A percentile compares a stretch with the other conserved stretches of the same genome.
These are phyloP conservation scores for Anacardium occidentale DNA, from an alignment of 345 rosid genomes.

Conservation along the genomic window DNA sequence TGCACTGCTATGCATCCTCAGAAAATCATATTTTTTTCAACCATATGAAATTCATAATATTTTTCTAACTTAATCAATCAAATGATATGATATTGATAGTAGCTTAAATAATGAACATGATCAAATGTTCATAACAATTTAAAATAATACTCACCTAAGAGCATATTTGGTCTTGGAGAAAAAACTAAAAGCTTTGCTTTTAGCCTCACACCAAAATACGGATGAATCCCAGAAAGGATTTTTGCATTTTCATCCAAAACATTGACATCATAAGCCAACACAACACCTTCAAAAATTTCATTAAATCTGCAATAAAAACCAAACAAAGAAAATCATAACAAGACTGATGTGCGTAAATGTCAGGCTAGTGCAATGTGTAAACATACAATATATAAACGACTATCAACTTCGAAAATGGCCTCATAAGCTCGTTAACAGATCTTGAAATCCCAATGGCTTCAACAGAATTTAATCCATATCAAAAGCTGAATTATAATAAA, in stretches of 20 bases:
- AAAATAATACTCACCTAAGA: constrained; percentile 48
- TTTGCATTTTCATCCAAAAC: constrained; percentile 45
- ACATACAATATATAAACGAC: neutral
- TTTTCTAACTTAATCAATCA: neutral
- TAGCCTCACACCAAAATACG: constrained; percentile 59
- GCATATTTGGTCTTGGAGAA: constrained; percentile 69
- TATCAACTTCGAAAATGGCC: neutral
- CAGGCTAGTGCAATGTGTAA: neutral
- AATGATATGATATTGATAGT: neutral
- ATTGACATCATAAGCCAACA: constrained; percentile 68
- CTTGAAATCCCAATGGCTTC: neutral
- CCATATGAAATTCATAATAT: neutral
- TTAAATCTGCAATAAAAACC: constrained; percentile 45
- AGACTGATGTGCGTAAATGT: neutral
- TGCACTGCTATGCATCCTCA: neutral
- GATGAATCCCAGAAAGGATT: constrained; percentile 66
- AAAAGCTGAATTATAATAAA: too few species aligned
- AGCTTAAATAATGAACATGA: neutral
- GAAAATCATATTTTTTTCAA: too few species aligned
- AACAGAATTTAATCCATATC: neutral
- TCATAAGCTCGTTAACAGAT: neutral
- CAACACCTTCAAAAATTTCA: constrained; percentile 65
- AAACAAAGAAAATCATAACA: constrained; percentile 4
- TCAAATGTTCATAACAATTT: neutral
- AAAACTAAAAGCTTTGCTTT: constrained; percentile 61